Base-by-base conservation (phyloP, 441 rosid genomes). In the Populus trichocarpa region DNA sequence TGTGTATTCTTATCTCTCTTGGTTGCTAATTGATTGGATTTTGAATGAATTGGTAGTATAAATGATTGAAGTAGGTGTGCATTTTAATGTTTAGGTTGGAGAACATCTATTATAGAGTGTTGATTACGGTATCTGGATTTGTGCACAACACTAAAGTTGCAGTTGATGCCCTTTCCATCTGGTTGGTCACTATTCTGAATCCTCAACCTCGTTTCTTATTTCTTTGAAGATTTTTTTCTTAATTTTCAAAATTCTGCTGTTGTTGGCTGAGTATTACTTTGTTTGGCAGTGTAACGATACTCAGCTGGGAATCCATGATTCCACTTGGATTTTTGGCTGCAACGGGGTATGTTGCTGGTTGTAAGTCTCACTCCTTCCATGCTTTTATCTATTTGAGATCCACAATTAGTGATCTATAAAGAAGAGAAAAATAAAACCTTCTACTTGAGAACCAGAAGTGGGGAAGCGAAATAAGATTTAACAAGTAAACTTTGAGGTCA, bases 281-380 rank as follows among this genome's bases (percentile, higher is more conserved):
- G 16, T 40, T 79, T 70, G 40, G 71, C 81, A 85, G 89, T 77
- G 74, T 86, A 69, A 70, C 82, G 71, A 81, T 87, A 70, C 77
- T 20, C 69, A 84, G 69, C 70, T 89, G 90, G 88, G 85, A 87
- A 81, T 81, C 88, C 75, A 84, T 86, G 89, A 84, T 89, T 75
- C 87, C 87, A 46, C 83, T 87, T n/a, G 89, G 90, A 78, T 84
- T 87, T 83, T 79, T 87, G 46, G 90, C 90, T 66, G 89, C 87
- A 42, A 80, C 88, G 6, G 88, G 92, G 88, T 86, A 79, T 11
- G 86, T 82, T 75, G 26, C 69, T 76, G 71, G 57, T 59, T 67
- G 30, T 73, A 53, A 66, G 73, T n/a, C 28, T 69, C 67, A 8
- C 59, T 67, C 35, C 7, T 22, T 35, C 6, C 26, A 26, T 70